Conservation (phyloP, 768 basidiomycete genomes). For the Lentinula boryana region DNA sequence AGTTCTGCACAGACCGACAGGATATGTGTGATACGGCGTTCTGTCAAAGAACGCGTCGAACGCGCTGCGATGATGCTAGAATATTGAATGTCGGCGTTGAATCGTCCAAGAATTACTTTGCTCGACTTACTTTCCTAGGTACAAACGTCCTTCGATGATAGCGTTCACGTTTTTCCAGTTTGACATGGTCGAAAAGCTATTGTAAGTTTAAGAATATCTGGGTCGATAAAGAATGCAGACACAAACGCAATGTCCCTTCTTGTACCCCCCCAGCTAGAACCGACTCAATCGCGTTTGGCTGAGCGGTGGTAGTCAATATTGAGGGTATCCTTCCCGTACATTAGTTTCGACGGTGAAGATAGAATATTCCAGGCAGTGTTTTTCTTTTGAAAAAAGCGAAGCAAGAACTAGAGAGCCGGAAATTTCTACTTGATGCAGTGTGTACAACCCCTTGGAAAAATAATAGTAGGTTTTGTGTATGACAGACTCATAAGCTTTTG, state of each 20-base stretch:
- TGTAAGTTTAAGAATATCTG: background rate
- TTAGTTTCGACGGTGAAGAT: background rate
- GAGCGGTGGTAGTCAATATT: background rate
- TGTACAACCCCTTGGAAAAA: background rate
- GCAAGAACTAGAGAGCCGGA: background rate
- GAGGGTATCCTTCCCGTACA: background rate
- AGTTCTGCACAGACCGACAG: constrained; percentile 71
- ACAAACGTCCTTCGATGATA: constrained; percentile 59
- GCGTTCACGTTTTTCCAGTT: constrained; percentile 63
- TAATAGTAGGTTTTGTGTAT: background rate
- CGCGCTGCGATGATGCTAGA: constrained; percentile 62
- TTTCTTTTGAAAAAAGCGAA: background rate
- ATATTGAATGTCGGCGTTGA: constrained; percentile 14
- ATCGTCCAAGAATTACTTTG: constrained; percentile 14
- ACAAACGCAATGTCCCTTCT: background rate
- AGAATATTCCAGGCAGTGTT: background rate
- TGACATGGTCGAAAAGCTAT: constrained; percentile 28
- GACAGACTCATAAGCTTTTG: background rate
- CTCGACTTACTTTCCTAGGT: constrained; percentile 65
- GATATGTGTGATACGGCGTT: constrained; percentile 75
- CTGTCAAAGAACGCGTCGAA: constrained; percentile 64
- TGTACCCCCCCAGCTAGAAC: background rate
- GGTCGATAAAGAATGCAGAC: background rate
- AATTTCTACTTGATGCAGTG: background rate
- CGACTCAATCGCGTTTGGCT: background rate